Evolutionary conservation across 164 flowering plant genomes (phyloP), one percentile per base, ranked within the genome.

Genomic region (Macadamia tetraphylla): DNA sequence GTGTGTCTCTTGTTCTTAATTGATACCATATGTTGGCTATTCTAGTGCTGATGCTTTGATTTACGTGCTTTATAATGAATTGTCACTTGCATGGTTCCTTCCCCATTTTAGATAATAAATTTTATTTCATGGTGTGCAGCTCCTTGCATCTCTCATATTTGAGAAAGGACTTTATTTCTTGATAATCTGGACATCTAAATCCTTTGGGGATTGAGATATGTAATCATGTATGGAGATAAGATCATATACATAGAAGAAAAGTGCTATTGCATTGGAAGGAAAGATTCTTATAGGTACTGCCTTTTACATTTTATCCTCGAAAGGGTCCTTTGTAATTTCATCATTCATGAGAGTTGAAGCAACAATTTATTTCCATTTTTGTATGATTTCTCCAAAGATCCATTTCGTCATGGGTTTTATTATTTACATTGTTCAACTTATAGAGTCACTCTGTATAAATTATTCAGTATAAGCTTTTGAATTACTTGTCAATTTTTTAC

Each of bases 291-390:
- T 68, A 60, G 63, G 12, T 46, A 9, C 43, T 60, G 15, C 48
- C 43, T 60, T 31, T 44, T 30, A 0, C 35, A 29, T 35, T 35
- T 35, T 35, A 35, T 35, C 40, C 32, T 35, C 49, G 29, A 40
- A 64, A 55, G 72, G 53, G 56, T 53, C 40, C 42, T 62, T 69
- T 62, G 72, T 52, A 53, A 69, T 62, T 35, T 65, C 60, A 53
- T 15, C 17, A 23, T 65, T 69, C 52, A 43, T 53, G 52, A 55
- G 52, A 63, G 53, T 62, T 62, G 66, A 69, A 42, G 52, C 14
- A 6, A 3, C 44, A 15, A 52, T 42, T 63, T 18, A 62, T 69
- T 29, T 62, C 43, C 66, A 62, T 55, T 35, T 35, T 35, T 69
- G 71, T 55, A 69, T 53, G 11, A 44, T 62, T 51, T 60, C 14